Conservation (phyloP, 257 asterid species). For the Salvia hispanica region DNA sequence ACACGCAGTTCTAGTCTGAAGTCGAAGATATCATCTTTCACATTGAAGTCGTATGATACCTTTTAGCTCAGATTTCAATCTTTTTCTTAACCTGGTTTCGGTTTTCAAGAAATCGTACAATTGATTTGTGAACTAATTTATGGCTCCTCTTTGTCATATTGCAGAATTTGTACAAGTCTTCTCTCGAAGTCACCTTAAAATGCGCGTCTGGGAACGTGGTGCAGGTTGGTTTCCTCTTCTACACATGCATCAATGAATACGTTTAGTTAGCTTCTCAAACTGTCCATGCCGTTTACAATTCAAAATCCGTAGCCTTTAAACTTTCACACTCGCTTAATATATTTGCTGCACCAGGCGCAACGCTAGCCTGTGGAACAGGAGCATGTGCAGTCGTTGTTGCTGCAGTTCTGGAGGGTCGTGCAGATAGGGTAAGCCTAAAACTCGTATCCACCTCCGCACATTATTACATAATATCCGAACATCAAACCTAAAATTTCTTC, state of each 20-base stretch:
- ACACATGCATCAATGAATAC: background rate
- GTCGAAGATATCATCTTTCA: background rate
- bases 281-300: too few relatives aligned
- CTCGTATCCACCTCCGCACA: background rate
- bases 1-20: background rate
- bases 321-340: constrained; percentile 11
- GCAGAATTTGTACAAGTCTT: constrained; percentile 91
- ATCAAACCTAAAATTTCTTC: background rate
- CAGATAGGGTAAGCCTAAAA: constrained; percentile 65
- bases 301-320: too few relatives aligned
- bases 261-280: background rate
- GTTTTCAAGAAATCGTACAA: background rate
- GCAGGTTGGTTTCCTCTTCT: constrained; percentile 62
- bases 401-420: constrained; percentile 87
- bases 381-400: constrained; percentile 95
- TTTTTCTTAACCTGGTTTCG: background rate
- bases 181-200: constrained; percentile 81
- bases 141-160: constrained; percentile 11
- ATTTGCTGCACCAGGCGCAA: constrained; percentile 58
- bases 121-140: constrained; percentile 11
- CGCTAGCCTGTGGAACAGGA: constrained; percentile 98
- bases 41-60: background rate
- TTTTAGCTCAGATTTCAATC: background rate
- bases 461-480: background rate
- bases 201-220: constrained; percentile 99